A percentile compares a stretch with the other conserved stretches of the same genome.
Conservation (phyloP, 2,329 filamentous ascomycete genomes). For the Pseudogymnoascus sp. region DNA sequence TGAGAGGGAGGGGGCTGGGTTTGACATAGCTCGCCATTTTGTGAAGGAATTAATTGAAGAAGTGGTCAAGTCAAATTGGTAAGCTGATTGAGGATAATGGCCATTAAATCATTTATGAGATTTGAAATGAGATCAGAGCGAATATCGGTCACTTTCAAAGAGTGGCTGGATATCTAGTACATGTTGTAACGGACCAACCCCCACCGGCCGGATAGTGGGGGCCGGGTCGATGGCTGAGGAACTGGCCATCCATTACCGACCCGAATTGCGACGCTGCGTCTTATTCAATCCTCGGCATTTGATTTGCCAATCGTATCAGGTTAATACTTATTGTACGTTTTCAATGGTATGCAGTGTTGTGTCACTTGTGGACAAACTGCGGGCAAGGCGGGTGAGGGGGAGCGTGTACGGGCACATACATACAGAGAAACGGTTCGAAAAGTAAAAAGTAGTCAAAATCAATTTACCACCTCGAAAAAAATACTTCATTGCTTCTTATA, state of each 20-base stretch:
- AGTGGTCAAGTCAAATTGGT: not conserved
- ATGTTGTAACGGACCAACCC: not conserved
- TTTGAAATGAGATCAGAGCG: not conserved
- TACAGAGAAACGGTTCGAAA: not conserved
- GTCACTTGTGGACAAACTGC: not conserved
- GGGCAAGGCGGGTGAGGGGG: not conserved
- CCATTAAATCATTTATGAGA: not conserved
- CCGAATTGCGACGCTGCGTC: not conserved
- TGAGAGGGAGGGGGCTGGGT: conserved; percentile 17
- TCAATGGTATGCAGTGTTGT: not conserved
- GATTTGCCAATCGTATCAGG: not conserved
- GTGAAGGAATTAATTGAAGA: not conserved
- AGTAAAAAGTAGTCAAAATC: not conserved
- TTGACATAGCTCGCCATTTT: not conserved
- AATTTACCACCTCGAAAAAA: not conserved
- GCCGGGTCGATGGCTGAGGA: not conserved
- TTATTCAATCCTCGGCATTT: not conserved
- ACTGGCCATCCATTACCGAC: not conserved
- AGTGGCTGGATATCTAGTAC: not conserved
- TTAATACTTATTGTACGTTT: not conserved
- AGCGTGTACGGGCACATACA: too few relatives aligned
- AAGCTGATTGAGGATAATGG: not conserved
- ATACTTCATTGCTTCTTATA: not conserved
- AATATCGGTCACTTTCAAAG: not conserved
- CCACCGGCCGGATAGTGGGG: not conserved